phyloP scores from a whole-genome alignment of 1,284 basidiomycete species.

The Porphyrellus sp. region DNA sequence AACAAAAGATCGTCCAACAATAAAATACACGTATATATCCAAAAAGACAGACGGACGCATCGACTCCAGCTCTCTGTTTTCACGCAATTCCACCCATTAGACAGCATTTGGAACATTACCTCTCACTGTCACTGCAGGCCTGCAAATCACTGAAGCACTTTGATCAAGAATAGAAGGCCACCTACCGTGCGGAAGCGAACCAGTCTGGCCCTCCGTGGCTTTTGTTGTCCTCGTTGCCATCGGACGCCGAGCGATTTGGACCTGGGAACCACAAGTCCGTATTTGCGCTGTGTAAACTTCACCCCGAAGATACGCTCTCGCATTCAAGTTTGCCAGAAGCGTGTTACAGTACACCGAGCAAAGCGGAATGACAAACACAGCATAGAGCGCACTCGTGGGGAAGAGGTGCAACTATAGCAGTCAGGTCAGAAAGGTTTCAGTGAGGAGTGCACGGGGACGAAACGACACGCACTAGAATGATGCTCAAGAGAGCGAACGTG shows the following conservation, averaged over 20 bases:
- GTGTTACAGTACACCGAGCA: background rate
- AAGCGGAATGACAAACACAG: background rate
- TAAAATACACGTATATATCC: too few relatives aligned
- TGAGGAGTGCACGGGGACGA: too few relatives aligned
- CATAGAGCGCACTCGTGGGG: background rate
- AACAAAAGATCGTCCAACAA: too few relatives aligned
- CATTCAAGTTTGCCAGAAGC: background rate
- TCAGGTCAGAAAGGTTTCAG: background rate
- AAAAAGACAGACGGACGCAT: too few relatives aligned
- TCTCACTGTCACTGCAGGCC: too few relatives aligned
- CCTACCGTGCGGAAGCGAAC: background rate
- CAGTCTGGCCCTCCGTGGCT: too few relatives aligned
- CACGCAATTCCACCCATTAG: too few relatives aligned
- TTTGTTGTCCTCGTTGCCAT: background rate
- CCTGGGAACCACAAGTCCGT: background rate
- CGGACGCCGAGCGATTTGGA: background rate
- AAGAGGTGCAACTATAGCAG: background rate
- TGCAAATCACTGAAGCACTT: too few relatives aligned
- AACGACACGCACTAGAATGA: slow-evolving; percentile 10
- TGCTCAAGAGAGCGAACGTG: slow-evolving; percentile 4
- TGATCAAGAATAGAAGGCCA: too few relatives aligned
- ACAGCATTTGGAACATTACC: too few relatives aligned
- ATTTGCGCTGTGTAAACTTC: background rate
- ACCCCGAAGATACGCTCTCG: background rate
- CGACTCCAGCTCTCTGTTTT: too few relatives aligned